Evolutionary conservation across 768 basidiomycete species (phyloP).

Genomic region (Amanita rimosa): DNA sequence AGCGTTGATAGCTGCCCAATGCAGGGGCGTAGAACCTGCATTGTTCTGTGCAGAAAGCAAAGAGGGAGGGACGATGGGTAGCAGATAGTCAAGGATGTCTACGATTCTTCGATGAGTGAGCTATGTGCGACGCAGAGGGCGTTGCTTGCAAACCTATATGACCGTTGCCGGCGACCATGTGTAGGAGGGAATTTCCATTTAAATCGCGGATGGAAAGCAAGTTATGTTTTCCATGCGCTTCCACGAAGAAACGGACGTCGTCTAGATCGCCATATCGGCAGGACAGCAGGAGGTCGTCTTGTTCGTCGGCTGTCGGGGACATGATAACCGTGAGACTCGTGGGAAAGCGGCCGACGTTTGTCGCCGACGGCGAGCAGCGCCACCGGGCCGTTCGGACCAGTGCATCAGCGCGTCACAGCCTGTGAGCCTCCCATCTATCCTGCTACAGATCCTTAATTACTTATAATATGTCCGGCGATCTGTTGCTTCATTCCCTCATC

Average conservation of each 20-base stretch:
- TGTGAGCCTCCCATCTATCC: too few species aligned
- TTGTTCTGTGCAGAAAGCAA: slow-evolving; percentile 54
- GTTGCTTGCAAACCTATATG: slow-evolving; percentile 53
- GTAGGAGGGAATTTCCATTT: slow-evolving; percentile 68
- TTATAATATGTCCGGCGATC: too few species aligned
- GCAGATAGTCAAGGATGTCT: slow-evolving; percentile 72
- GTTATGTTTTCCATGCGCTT: slow-evolving; percentile 38
- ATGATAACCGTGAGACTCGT: neutral
- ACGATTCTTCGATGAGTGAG: slow-evolving; percentile 11
- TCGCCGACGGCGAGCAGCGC: neutral
- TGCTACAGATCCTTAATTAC: too few species aligned
- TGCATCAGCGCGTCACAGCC: too few species aligned
- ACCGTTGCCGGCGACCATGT: slow-evolving; percentile 86
- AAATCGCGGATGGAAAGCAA: slow-evolving; percentile 52
- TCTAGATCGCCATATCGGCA: slow-evolving; percentile 85
- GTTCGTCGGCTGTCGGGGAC: slow-evolving; percentile 23
- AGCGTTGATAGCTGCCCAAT: slow-evolving; percentile 84
- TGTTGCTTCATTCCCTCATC: slow-evolving; percentile 7
- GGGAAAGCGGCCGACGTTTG: neutral
- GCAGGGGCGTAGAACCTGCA: slow-evolving; percentile 73
- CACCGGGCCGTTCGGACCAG: too few species aligned
- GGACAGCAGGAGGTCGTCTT: slow-evolving; percentile 67
- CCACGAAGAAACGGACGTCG: slow-evolving; percentile 59
- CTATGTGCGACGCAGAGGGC: slow-evolving; percentile 5
- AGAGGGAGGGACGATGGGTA: slow-evolving; percentile 44